Base-by-base conservation (phyloP, 1,139 yeast genomes). In the Taphrina sp. region DNA sequence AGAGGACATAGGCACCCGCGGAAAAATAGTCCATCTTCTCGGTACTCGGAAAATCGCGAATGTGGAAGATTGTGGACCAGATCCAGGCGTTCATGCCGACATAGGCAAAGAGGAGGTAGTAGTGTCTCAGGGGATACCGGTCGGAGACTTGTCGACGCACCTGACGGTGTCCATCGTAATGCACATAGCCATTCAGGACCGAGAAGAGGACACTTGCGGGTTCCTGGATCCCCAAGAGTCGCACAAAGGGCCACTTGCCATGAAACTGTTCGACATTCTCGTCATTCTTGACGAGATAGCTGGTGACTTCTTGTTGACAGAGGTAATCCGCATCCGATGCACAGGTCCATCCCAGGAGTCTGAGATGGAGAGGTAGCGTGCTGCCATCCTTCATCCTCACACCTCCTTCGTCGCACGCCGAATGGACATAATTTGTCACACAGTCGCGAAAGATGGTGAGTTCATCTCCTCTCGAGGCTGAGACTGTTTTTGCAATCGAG, bases 231-330 rank as follows among this genome's bases (percentile, higher is more conserved):
- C 95, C 95, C 17, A 75, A 70, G 0, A 85, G 66, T 56, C 98
- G 75, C 39, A 73, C 63, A 65, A 92, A 92, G 1, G 97, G 97
- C 98, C 98, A 92, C 70, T 92, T 92, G 0, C 98, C 98, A 68
- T 92, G 97, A 70, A 88, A 92, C 67, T 92, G 98, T 46, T 77
- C 77, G 1, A 87, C 72, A 56, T 80, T 81, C 55, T 78, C 76
- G 5, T 74, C 74, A 2, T 70, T 63, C 0, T 60, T 62, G 17
- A 73, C 72, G 20, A 95, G 73, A 45, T 76, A 72, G 1, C 65
- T 64, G 0, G 96, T 89, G 43, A 90, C 74, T 14, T 79, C 68
- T 58, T 86, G 80, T 68, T 92, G 97, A 67, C 98, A 92, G 63
- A 81, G 84, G 69, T 92, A 92, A 69, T 92, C 97, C 70, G 98